Conservation (phyloP, 148 eudicot genomes). For the Fagopyrum homotropicum region DNA sequence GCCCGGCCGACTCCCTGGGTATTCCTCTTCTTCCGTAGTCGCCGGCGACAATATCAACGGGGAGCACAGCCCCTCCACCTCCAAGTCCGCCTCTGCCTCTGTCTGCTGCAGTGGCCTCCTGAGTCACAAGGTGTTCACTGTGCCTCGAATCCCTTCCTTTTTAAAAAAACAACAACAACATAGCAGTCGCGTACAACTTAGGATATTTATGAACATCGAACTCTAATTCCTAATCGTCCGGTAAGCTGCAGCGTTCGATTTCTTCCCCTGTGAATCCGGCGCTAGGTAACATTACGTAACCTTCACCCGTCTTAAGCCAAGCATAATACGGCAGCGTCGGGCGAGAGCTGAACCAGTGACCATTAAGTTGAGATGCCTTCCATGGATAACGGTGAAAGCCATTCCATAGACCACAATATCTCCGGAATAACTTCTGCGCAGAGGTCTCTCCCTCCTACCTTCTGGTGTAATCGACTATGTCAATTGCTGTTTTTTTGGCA, state of each 20-base stretch:
- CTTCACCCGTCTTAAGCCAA: not conserved
- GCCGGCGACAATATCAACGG: too few species aligned
- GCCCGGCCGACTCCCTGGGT: too few species aligned
- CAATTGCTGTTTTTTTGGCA: not conserved
- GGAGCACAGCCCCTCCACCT: too few species aligned
- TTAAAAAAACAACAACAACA: too few species aligned
- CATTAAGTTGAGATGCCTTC: constrained; percentile 22
- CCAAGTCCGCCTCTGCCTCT: too few species aligned
- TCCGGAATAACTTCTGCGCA: not conserved
- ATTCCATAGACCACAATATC: not conserved
- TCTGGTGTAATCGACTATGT: not conserved
- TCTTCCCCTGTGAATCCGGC: not conserved
- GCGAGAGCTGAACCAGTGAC: not conserved
- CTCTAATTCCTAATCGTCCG: not conserved
- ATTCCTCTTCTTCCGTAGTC: too few species aligned
- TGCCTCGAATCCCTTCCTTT: too few species aligned
- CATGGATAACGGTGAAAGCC: constrained; percentile 15
- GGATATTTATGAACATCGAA: not conserved
- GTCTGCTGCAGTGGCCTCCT: too few species aligned
- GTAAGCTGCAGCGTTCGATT: not conserved
- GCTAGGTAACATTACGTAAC: not conserved
- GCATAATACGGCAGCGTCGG: constrained; percentile 2
- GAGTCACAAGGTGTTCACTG: too few species aligned
- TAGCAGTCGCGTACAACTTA: too few species aligned
- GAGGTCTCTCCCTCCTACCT: not conserved